phyloP scores from a whole-genome alignment of 805 yeast species.

The Torulaspora indica region DNA sequence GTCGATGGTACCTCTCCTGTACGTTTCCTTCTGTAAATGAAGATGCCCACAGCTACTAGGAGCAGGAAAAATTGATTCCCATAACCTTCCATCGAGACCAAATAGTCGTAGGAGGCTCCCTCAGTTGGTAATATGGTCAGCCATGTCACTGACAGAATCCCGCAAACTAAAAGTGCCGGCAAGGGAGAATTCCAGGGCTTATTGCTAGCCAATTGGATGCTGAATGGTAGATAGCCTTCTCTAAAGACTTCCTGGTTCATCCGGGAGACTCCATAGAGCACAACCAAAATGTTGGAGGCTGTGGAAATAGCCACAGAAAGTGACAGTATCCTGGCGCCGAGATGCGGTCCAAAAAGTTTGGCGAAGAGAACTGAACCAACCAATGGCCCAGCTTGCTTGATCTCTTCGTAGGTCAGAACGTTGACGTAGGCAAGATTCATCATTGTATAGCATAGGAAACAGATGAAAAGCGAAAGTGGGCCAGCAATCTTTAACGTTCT shows the following conservation, averaged over 20 bases:
- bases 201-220: constrained; percentile 49
- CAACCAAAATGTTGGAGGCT: constrained; percentile 60
- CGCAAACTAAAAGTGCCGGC: constrained; percentile 41
- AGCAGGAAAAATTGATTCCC: constrained; percentile 47
- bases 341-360: constrained; percentile 47
- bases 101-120: constrained; percentile 39
- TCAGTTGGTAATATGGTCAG: constrained; percentile 35
- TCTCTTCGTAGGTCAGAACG: constrained; percentile 50
- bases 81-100: constrained; percentile 45
- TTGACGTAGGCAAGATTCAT: constrained; percentile 55
- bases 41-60: constrained; percentile 52
- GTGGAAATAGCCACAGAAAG: constrained; percentile 57
- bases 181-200: constrained; percentile 55
- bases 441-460: constrained; percentile 46
- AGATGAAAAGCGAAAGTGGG: constrained; percentile 47
- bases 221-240: constrained; percentile 57
- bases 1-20: constrained; percentile 47
- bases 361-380: constrained; percentile 56
- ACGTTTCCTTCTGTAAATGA: constrained; percentile 47
- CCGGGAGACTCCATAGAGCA: constrained; percentile 53
- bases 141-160: constrained; percentile 35
- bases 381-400: constrained; percentile 51
- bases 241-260: constrained; percentile 62
- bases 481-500: constrained; percentile 59
- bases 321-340: constrained; percentile 54